A percentile compares a stretch with the other conserved stretches of the same genome.
These are phyloP conservation scores for Iris macrosiphon DNA, from an alignment of 106 monocot genomes.

Conservation along the genomic window DNA sequence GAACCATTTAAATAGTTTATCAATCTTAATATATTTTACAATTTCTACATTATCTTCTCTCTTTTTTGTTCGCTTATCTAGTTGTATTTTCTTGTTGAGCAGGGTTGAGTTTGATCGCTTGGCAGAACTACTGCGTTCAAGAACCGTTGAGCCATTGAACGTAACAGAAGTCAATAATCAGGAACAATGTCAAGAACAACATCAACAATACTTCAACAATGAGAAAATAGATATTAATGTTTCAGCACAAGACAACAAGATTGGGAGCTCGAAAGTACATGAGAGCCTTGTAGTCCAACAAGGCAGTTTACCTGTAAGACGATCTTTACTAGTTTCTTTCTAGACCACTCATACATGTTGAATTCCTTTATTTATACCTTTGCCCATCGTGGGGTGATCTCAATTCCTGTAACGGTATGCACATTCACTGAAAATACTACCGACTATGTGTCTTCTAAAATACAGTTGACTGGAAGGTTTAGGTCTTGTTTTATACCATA, in stretches of 20 bases:
- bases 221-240: no score
- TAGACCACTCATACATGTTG: no score
- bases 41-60: not conserved
- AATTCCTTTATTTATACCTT: no score
- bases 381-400: no score
- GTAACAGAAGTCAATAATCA: slow-evolving; percentile 2
- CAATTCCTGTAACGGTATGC: no score
- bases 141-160: slow-evolving; percentile 31
- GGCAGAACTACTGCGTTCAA: slow-evolving; percentile 38
- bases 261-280: not conserved
- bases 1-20: no score
- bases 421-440: no score
- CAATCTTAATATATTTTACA: not conserved
- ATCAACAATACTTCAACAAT: no score
- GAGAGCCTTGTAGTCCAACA: not conserved
- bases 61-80: not conserved
- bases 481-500: not conserved
- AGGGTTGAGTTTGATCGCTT: slow-evolving; percentile 52
- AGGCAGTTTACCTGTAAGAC: slow-evolving; percentile 22
- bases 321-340: not conserved
- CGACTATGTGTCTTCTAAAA: no score
- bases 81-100: not conserved
- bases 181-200: slow-evolving; percentile 4
- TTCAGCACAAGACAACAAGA: slow-evolving; percentile 5
- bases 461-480: no score